Conservation (phyloP, 495 filamentous ascomycete species). For the Entonaema liquescens region DNA sequence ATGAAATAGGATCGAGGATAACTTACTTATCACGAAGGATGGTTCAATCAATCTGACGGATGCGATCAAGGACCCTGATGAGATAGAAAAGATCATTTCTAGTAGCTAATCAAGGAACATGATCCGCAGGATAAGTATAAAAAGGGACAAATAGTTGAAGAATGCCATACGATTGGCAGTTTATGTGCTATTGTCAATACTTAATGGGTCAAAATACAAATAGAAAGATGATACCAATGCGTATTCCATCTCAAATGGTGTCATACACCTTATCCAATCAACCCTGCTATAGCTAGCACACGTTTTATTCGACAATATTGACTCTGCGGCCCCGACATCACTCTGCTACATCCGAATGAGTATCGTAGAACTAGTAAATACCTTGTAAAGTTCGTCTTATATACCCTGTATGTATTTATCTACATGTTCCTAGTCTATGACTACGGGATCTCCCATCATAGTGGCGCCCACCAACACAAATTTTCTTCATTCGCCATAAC, state of each 20-base stretch:
- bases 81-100: conserved; percentile 70
- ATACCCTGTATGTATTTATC: no score
- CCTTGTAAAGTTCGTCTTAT: background rate
- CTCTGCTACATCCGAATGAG: background rate
- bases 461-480: background rate
- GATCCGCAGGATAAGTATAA: background rate
- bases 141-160: background rate
- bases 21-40: conserved; percentile 79
- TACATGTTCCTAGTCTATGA: background rate
- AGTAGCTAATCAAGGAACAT: conserved; percentile 30
- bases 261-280: background rate
- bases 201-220: background rate
- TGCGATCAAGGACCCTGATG: conserved; percentile 73
- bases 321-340: background rate
- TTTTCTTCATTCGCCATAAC: background rate
- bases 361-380: background rate
- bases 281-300: background rate
- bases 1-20: conserved; percentile 63
- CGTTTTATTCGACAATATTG: background rate
- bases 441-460: background rate
- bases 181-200: background rate
- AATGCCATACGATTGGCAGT: background rate
- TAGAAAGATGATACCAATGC: background rate
- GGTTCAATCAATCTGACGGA: conserved; percentile 85
- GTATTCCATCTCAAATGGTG: no score